Base-by-base conservation (phyloP, 2,329 filamentous ascomycete genomes). In the Aspergillus pseudoterreus region DNA sequence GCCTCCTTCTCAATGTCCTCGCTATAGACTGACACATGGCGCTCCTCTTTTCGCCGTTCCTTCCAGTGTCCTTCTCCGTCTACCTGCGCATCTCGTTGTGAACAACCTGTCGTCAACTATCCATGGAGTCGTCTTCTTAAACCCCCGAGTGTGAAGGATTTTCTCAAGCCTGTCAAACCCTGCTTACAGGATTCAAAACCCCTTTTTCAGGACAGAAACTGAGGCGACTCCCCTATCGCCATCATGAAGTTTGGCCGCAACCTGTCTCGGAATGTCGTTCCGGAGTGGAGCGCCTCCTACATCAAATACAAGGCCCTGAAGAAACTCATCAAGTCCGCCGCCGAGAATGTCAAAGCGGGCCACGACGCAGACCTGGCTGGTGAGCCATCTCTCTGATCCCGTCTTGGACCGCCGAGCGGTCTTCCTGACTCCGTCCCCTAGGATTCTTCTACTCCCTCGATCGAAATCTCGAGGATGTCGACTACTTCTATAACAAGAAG, bases 361-460 rank as follows among this genome's bases (percentile, higher is more conserved):
- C 82, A 86, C 61, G 82, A 87, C 64, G 86, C 89, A 54, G 94
- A 99, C 81, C 80, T 96, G 74, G 91, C 92, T 78, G 91, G 92
- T 95, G 82, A 78, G 86, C 72, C 65, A 52, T 62, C 60, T 47
- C 53, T 54, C 30, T 52, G 10, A 33, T 50, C 19, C 45, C 51
- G 46, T 24, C 17, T 39, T 46, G 43, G 50, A 42, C 45, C 47
- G 46, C 49, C 6, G 46, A 51, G 57, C 52, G 43, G 47, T 47
- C 43, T 57, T 61, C 54, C 61, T 61, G 55, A 59, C 57, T 49
- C 22, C 57, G 56, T 60, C 55, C 57, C 63, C 63, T 77, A 96
- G 94, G 92, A 72, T 96, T 99, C 80, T 96, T 96, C 78, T 96
- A 92, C 72, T 89, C 87, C 58, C 85, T 99, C 70, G 94, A 99